These are phyloP conservation scores for Pseudotulostoma volvatum DNA, from an alignment of 495 filamentous ascomycete genomes.

Conservation along the genomic window DNA sequence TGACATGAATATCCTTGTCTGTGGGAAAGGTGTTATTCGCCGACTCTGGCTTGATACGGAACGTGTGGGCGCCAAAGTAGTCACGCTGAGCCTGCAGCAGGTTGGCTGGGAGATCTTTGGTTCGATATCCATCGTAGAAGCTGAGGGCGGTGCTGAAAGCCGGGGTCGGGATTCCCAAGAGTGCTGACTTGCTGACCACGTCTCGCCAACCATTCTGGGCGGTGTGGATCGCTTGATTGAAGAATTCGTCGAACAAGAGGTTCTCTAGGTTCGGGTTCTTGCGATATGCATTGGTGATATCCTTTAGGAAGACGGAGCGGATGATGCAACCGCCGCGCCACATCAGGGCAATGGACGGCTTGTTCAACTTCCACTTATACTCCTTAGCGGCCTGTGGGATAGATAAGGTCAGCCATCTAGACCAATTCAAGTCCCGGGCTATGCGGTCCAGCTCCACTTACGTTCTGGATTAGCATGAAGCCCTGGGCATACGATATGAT, in stretches of 20 bases:
- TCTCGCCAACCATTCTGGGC: slow-evolving; percentile 94
- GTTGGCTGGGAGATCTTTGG: slow-evolving; percentile 90
- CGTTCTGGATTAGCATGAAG: slow-evolving; percentile 99
- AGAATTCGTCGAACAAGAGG: slow-evolving; percentile 95
- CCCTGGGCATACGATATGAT: slow-evolving; percentile 99
- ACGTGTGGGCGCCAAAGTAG: slow-evolving; percentile 98
- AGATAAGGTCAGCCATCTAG: slow-evolving; percentile 1
- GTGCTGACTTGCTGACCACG: slow-evolving; percentile 75
- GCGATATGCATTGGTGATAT: slow-evolving; percentile 95
- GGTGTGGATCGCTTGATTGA: slow-evolving; percentile 95
- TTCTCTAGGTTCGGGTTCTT: slow-evolving; percentile 92
- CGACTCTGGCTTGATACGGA: slow-evolving; percentile 85
- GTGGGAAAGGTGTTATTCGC: slow-evolving; percentile 71
- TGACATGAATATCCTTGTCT: slow-evolving; percentile 90
- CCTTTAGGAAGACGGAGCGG: slow-evolving; percentile 98
- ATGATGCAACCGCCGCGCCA: slow-evolving; percentile 99
- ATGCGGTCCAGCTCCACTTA: too few species aligned
- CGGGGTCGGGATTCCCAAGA: slow-evolving; percentile 87
- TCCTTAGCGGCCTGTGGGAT: slow-evolving; percentile 66
- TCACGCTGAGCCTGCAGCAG: slow-evolving; percentile 95
- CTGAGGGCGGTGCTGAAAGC: slow-evolving; percentile 90
- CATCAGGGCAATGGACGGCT: slow-evolving; percentile 98
- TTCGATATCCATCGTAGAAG: slow-evolving; percentile 98
- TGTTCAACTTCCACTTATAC: slow-evolving; percentile 97
- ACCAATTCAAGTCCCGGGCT: too few species aligned